Conservation (phyloP, 2,329 filamentous ascomycete genomes). For the Fusarium fracticaudum region DNA sequence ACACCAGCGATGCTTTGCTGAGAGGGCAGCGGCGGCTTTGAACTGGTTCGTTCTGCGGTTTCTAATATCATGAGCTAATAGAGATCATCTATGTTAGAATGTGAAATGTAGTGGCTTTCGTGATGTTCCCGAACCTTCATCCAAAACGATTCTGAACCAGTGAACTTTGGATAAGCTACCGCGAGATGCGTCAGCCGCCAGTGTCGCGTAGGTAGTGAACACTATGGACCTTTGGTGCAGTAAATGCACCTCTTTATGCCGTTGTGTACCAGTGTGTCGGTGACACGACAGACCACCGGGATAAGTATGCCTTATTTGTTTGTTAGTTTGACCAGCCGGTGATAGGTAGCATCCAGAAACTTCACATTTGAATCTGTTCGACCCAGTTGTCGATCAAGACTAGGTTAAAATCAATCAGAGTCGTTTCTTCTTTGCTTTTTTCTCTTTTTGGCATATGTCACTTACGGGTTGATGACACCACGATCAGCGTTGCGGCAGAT, state of each 20-base stretch:
- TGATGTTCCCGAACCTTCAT: background rate
- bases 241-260: background rate
- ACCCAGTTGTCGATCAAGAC: background rate
- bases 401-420: accelerated
- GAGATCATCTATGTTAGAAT: accelerated
- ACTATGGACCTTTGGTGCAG: background rate
- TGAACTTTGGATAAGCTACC: background rate
- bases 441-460: background rate
- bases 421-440: too few species aligned
- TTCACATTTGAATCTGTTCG: background rate
- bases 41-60: background rate
- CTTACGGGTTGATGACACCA: background rate
- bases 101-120: accelerated
- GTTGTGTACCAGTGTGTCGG: background rate
- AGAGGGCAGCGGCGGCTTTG: accelerated
- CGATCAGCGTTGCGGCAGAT: background rate
- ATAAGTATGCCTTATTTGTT: background rate
- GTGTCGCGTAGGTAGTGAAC: background rate
- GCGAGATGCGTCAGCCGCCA: background rate
- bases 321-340: accelerated
- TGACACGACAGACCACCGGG: accelerated
- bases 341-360: accelerated
- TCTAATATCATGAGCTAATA: background rate
- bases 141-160: background rate
- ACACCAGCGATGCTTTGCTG: background rate